Percentiles rank a stretch among this genome's conserved stretches.
These are phyloP conservation scores for Botrytis squamosa DNA, from an alignment of 2,329 filamentous ascomycete genomes.

Conservation along the genomic window DNA sequence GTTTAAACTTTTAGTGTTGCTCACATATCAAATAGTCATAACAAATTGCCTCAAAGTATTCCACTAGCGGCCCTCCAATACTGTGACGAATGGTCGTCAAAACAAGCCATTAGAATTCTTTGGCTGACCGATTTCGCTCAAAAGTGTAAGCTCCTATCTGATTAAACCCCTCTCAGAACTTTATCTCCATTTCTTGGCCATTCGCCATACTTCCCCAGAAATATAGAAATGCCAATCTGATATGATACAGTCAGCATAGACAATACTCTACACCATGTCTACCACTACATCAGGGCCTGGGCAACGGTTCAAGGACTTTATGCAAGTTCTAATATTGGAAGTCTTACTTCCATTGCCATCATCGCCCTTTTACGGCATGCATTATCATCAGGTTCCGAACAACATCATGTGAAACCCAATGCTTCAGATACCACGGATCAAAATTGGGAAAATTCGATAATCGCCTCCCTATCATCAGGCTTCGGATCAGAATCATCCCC, in stretches of 20 bases:
- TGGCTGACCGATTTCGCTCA: not conserved
- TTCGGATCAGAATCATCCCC: not conserved
- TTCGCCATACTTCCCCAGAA: too few species aligned
- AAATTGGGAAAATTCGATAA: not conserved
- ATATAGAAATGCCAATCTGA: too few species aligned
- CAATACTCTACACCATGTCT: not conserved
- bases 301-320: conserved; percentile 9
- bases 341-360: not conserved
- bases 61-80: not conserved
- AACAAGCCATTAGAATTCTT: not conserved
- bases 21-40: not conserved
- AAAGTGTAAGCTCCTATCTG: not conserved
- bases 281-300: conserved; percentile 24
- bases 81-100: not conserved
- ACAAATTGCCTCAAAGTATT: too few species aligned
- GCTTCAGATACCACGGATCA: not conserved
- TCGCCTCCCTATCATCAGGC: not conserved
- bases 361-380: not conserved
- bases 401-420: not conserved
- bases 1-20: not conserved
- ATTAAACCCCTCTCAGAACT: not conserved
- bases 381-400: not conserved
- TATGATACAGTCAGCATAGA: not conserved
- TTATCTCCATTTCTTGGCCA: not conserved
- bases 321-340: not conserved